A percentile compares a stretch with the other conserved stretches of the same genome.
These are phyloP conservation scores for Lagerstroemia speciosa DNA, from an alignment of 345 rosid species.

Conservation along the genomic window DNA sequence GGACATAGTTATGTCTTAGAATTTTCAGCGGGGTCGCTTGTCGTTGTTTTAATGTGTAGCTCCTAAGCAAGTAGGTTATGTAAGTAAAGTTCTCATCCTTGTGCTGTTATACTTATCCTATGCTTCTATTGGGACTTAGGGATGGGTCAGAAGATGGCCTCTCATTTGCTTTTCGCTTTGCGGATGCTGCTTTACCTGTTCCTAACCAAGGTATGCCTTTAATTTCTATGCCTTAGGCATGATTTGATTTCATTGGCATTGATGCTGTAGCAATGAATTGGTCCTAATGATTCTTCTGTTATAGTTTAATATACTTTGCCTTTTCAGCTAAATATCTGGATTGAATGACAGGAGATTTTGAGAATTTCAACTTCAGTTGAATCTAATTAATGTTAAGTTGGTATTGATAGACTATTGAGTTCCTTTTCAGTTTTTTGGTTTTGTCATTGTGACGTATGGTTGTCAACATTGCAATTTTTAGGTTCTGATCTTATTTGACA, in stretches of 20 bases:
- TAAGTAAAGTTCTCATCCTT: neutral
- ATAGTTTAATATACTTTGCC: neutral
- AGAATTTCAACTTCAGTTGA: neutral
- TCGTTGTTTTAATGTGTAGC: neutral
- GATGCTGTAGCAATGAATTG: neutral
- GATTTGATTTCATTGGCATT: neutral
- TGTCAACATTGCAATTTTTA: neutral
- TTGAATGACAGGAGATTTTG: neutral
- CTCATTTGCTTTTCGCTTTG: slow-evolving; percentile 92
- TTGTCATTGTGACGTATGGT: slow-evolving; percentile 6
- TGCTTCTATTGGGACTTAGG: slow-evolving; percentile 35
- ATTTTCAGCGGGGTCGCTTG: neutral
- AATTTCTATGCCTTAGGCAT: neutral
- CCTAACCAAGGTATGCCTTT: slow-evolving; percentile 74
- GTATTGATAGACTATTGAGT: neutral
- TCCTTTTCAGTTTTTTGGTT: slow-evolving; percentile 1
- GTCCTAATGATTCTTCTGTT: neutral
- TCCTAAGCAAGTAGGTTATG: too few species aligned
- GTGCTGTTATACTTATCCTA: neutral
- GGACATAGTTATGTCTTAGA: neutral
- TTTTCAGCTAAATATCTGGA: neutral
- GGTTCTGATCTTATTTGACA: slow-evolving; percentile 28
- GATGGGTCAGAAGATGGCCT: slow-evolving; percentile 86
- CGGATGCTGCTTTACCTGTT: slow-evolving; percentile 64
- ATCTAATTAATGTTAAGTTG: neutral